A percentile compares a stretch with the other conserved stretches of the same genome.
Conservation (phyloP, 164 flowering plant species). For the Liriodendron chinense region DNA sequence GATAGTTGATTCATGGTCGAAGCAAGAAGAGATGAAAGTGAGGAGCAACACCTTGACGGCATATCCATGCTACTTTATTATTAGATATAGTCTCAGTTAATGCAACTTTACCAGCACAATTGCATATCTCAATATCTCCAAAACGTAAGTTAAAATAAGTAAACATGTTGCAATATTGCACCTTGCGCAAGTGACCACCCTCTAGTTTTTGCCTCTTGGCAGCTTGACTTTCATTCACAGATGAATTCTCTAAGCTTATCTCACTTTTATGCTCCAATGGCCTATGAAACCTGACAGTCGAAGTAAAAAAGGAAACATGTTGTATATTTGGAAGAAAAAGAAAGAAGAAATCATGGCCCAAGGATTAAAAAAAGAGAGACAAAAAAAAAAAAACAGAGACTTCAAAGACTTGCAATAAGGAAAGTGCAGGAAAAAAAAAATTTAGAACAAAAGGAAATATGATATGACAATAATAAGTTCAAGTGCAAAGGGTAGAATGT, state of each 20-base stretch:
- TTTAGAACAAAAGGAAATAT: background rate
- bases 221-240: constrained; percentile 66
- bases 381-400: too few species aligned
- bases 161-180: constrained; percentile 15
- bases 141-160: background rate
- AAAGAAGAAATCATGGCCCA: background rate
- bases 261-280: constrained; percentile 26
- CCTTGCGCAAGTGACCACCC: constrained; percentile 79
- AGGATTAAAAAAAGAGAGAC: background rate
- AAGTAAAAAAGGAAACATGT: background rate
- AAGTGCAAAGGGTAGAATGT: background rate
- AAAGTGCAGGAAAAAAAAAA: background rate
- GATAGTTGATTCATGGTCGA: too few species aligned
- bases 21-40: too few species aligned
- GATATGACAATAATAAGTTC: background rate
- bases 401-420: background rate
- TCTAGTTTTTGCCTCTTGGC: constrained; percentile 94
- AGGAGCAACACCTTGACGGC: background rate
- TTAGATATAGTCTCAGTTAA: background rate
- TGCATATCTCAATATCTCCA: background rate
- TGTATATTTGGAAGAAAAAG: background rate
- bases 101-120: background rate
- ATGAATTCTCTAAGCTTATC: constrained; percentile 27
- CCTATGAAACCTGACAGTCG: constrained; percentile 39
- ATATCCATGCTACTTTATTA: background rate